Evolutionary conservation across 78 protist genomes (phyloP), one percentile per base, ranked within the genome.

Genomic region (Chrysochromulina parva): DNA sequence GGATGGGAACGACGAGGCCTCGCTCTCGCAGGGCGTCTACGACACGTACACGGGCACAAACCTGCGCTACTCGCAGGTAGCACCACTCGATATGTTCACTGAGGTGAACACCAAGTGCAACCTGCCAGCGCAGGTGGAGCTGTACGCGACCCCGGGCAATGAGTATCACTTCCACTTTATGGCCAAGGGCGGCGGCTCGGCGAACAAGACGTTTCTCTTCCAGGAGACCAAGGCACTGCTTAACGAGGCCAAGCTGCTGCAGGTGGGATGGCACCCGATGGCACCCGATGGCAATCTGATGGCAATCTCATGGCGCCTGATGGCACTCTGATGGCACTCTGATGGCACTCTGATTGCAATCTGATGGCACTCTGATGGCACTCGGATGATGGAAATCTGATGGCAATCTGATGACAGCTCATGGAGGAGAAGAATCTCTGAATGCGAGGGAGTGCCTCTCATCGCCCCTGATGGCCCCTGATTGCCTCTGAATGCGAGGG

Each of bases 61-160:
- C 91, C 93, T 97, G 55, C 94, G 98, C 81, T 96, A 96, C 92
- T 92, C 95, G 22, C 98, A 96, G 62, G 96, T 95, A 3, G 94
- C 97, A 6, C 98, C 98, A 28, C 62, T 94, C 59, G 92, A 88
- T 81, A 96, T 97, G 97, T 97, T 59, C 90, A 47, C 28, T 20
- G 97, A 97, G 93, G 71, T 3, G 57, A 97, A 97, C 95, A 97
- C 98, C 2, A 94, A 95, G 62, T 57, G 66, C 85, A 97, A 97
- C 94, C 92, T 97, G n/a, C 98, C 98, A 1, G 98, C 97, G 17
- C 96, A 96, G 92, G 24, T 96, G 67, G 98, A 96, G 57, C 11
- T 96, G 48, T 86, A 55, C 84, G 93, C 97, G 17, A 88, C 93
- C 48, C 47, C 60, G 57, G 97, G 97, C 84, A 26, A 26, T 80